Percentiles rank a stretch among this genome's conserved stretches.
Evolutionary conservation across 352 stramenopile genomes (phyloP).

Genomic region (Phytophthora multivora): DNA sequence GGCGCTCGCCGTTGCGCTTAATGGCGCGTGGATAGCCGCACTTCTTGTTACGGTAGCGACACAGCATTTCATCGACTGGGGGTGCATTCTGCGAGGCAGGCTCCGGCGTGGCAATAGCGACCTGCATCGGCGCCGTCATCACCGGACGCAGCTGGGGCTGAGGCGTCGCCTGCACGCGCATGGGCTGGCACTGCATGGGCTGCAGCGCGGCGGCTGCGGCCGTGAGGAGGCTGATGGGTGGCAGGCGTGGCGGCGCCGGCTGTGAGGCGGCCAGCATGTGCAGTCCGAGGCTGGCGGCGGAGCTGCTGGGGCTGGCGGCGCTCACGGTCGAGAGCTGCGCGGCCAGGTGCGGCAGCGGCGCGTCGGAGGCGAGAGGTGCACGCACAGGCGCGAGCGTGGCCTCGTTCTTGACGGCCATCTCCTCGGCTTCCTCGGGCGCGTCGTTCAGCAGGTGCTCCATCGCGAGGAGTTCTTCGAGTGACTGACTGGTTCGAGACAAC

Average conservation of each 20-base stretch:
- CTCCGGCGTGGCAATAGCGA: not conserved
- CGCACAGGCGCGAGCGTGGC: not conserved
- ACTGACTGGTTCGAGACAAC: conserved; percentile 25
- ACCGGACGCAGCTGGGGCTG: conserved; percentile 10
- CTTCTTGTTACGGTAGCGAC: conserved; percentile 71
- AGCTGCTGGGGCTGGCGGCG: conserved; percentile 18
- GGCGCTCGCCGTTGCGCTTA: conserved; percentile 70
- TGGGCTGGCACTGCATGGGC: conserved; percentile 23
- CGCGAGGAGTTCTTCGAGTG: not conserved
- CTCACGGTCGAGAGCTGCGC: conserved; percentile 18
- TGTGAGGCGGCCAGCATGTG: conserved; percentile 33
- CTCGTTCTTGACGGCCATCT: conserved; percentile 18
- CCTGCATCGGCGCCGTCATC: not conserved
- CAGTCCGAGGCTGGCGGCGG: conserved; percentile 27
- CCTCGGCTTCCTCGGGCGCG: conserved; percentile 18
- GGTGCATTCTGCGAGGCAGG: not conserved
- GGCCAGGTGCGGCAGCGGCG: conserved; percentile 25
- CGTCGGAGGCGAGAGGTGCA: not conserved
- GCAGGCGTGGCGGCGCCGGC: conserved; percentile 31
- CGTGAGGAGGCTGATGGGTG: conserved; percentile 58
- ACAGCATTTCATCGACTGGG: conserved; percentile 41
- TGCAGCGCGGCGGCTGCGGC: conserved; percentile 42
- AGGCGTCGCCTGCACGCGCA: not conserved
- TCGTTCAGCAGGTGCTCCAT: conserved; percentile 51
- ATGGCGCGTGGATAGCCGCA: conserved; percentile 60